Conservation (phyloP, 1,284 basidiomycete species). For the Omphalotus olearius region DNA sequence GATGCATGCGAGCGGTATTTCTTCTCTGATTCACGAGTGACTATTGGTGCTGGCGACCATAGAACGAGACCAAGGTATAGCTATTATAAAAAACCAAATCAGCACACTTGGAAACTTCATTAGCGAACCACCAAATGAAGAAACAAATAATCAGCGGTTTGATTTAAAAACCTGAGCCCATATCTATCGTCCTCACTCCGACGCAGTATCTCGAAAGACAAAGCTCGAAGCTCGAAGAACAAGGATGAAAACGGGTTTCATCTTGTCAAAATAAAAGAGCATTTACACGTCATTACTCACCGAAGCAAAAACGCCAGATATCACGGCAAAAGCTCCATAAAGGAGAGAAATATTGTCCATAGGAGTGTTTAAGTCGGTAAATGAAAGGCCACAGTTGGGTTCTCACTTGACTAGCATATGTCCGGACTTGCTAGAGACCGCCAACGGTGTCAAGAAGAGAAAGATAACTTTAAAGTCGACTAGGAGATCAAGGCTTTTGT, state of each 20-base stretch:
- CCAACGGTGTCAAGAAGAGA: too few species aligned
- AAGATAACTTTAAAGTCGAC: too few species aligned
- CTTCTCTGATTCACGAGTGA: constrained; percentile 62
- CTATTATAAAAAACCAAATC: constrained; percentile 28
- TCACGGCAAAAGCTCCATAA: constrained; percentile 29
- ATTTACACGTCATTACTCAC: constrained; percentile 19
- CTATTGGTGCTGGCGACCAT: constrained; percentile 64
- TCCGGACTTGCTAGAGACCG: too few species aligned
- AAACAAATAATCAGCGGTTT: constrained; percentile 24
- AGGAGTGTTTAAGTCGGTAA: too few species aligned
- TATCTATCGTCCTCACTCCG: constrained; percentile 57
- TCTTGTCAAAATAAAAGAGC: constrained; percentile 31
- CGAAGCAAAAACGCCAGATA: constrained; percentile 26
- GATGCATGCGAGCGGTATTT: constrained; percentile 53
- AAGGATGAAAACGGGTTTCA: constrained; percentile 80
- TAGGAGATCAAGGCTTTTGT: too few species aligned
- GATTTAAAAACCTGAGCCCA: constrained; percentile 40
- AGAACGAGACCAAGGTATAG: constrained; percentile 58
- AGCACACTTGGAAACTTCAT: constrained; percentile 13
- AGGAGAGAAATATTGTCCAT: constrained; percentile 34
- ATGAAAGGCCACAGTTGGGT: too few species aligned
- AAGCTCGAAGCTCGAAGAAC: constrained; percentile 79
- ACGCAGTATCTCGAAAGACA: constrained; percentile 42
- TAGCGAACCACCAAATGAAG: constrained; percentile 9
- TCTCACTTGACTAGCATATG: too few species aligned